Percentiles rank a stretch among this genome's conserved stretches.
These are phyloP conservation scores for Neurospora sp. DNA, from an alignment of 495 filamentous ascomycete genomes.

Conservation along the genomic window DNA sequence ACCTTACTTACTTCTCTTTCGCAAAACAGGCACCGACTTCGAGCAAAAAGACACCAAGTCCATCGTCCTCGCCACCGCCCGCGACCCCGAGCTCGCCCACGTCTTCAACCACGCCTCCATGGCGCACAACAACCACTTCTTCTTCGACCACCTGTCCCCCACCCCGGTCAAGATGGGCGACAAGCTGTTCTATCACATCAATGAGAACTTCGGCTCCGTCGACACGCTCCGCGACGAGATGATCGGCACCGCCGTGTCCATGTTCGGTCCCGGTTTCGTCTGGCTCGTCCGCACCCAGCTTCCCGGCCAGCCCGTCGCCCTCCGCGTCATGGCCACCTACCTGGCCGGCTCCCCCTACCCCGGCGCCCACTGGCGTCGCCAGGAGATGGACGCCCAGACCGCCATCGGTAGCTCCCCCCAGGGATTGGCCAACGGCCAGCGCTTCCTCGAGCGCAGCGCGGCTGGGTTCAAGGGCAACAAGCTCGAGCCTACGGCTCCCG, in stretches of 20 bases:
- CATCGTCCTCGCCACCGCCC: constrained; percentile 66
- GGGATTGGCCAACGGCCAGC: constrained; percentile 26
- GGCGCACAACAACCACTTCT: constrained; percentile 94
- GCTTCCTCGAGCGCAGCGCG: constrained; percentile 24
- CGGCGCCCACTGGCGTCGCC: constrained; percentile 70
- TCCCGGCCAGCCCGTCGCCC: constrained; percentile 22
- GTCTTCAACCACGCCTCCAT: constrained; percentile 94
- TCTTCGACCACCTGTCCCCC: constrained; percentile 58
- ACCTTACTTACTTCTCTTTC: constrained; percentile 1
- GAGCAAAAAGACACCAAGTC: constrained; percentile 48
- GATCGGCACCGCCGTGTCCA: constrained; percentile 68
- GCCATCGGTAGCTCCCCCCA: constrained; percentile 20
- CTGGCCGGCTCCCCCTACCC: constrained; percentile 83
- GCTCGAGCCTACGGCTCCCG: constrained; percentile 36
- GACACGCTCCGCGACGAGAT: constrained; percentile 72
- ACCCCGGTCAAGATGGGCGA: constrained; percentile 24
- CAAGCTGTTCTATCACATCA: constrained; percentile 31
- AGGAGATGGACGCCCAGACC: constrained; percentile 74
- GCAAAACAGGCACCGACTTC: constrained; percentile 43
- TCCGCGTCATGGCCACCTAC: constrained; percentile 82
- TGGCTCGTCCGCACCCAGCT: constrained; percentile 64
- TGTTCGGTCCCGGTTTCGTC: constrained; percentile 96
- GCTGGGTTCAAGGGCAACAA: constrained; percentile 26
- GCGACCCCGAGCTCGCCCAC: constrained; percentile 62
- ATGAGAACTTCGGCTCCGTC: constrained; percentile 63